Base-by-base conservation (phyloP, 495 filamentous ascomycete genomes). In the Xylaria castorea region DNA sequence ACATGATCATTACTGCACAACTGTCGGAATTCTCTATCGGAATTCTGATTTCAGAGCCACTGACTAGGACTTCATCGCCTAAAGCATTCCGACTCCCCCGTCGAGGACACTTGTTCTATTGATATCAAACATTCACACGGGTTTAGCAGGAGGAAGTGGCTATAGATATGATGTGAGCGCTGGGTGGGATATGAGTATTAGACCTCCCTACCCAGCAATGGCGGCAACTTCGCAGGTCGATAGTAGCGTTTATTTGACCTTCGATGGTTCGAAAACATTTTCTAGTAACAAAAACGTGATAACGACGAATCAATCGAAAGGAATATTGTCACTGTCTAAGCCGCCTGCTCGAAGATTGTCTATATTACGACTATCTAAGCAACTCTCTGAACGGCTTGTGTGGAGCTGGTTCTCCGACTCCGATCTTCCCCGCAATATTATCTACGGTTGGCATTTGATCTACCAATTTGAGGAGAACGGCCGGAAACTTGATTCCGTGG, bases 401-500 rank as follows among this genome's bases (percentile, higher is more conserved):
- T 66, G 63, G 63, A 50, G 38, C 40, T 32, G 8, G 25, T 32
- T 34, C 63, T 34, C 25, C 63, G 38, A 66, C 18, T 18, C 63
- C 42, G 63, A 66, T 8, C 40, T 66, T 66, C 63, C 63, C 63
- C 63, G 63, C 63, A 66, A 50, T 34, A 16, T 20, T 30, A 44
- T 30, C 36, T 27, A 44, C 38, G 38, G n/a, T 4, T 22, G n/a
- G 20, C 1, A 11, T 11, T 44, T 22, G 60, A 63, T 42, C 61
- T 44, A 64, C 58, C 32, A 34, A 38, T 61, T 42, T 18, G n/a
- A 34, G 30, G 50, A 14, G 65, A 68, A n/a, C 16, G 9, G 11
- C 50, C 66, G 66, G 48, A 68, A 68, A 42, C 32, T 42, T 34
- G 66, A 57, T 42, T 42, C 66, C 66, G 66, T 18, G 34, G 48